These are phyloP conservation scores for Penicillium sp. DNA, from an alignment of 2,329 filamentous ascomycete genomes.

Conservation along the genomic window DNA sequence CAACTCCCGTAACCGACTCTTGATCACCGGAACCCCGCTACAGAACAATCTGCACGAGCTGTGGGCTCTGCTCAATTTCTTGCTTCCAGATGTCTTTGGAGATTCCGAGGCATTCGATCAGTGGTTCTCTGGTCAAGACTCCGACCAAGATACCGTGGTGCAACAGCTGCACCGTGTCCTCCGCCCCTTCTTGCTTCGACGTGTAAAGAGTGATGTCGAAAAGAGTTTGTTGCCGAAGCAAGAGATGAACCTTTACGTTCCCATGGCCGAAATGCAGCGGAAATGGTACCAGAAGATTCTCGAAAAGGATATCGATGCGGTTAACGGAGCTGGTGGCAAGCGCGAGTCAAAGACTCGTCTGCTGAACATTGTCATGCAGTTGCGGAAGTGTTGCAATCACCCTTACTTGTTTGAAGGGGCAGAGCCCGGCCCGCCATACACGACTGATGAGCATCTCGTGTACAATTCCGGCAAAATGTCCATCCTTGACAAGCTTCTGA, in stretches of 20 bases:
- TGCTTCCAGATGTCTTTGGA: constrained; percentile 97
- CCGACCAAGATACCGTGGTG: constrained; percentile 93
- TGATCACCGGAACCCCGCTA: constrained; percentile 95
- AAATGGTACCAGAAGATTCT: constrained; percentile 99
- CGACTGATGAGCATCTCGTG: constrained; percentile 93
- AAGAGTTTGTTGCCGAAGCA: constrained; percentile 98
- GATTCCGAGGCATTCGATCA: constrained; percentile 96
- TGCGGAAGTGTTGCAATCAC: constrained; percentile 98
- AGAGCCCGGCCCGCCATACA: constrained; percentile 95
- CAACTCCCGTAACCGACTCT: constrained; percentile 89
- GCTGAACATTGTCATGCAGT: constrained; percentile 98
- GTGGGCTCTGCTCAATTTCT: constrained; percentile 95
- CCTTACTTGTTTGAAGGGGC: constrained; percentile 98
- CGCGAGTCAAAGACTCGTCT: constrained; percentile 96
- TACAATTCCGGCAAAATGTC: constrained; percentile 97
- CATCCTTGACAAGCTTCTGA: constrained; percentile 89
- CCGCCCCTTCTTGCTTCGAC: constrained; percentile 89
- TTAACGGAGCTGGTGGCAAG: constrained; percentile 95
- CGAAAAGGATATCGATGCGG: constrained; percentile 98
- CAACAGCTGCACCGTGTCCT: constrained; percentile 94
- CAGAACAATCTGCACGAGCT: constrained; percentile 98
- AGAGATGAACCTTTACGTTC: constrained; percentile 94
- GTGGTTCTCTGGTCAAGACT: constrained; percentile 92
- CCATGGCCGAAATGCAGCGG: constrained; percentile 99
- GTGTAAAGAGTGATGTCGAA: constrained; percentile 97